Percentiles rank a stretch among this genome's conserved stretches.
Conservation (phyloP, 176 grass and related monocot genomes). For the Bothriochloa decipiens region DNA sequence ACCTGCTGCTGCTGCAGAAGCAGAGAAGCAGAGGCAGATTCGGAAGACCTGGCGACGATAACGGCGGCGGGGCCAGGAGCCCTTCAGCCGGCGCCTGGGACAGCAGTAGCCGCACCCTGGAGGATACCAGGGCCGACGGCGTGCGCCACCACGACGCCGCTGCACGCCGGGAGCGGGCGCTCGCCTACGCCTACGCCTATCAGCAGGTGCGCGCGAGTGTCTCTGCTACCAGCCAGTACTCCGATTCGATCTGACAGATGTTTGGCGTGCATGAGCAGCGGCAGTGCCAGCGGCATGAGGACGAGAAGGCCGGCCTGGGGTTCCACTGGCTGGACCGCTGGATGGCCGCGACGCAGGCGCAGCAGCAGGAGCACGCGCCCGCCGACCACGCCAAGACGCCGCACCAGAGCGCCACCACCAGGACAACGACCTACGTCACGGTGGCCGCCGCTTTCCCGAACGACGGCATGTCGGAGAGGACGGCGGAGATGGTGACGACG, state of each 20-base stretch:
- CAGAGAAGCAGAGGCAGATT: slow-evolving; percentile 11
- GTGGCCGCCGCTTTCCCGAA: background rate
- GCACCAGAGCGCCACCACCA: background rate
- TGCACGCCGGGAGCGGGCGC: slow-evolving; percentile 62
- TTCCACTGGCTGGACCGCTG: slow-evolving; percentile 73
- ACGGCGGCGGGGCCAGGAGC: slow-evolving; percentile 35
- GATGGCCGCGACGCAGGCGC: slow-evolving; percentile 48
- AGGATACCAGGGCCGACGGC: slow-evolving; percentile 37
- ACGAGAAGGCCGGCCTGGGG: slow-evolving; percentile 51
- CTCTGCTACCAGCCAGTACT: background rate
- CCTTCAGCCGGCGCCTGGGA: slow-evolving; percentile 44
- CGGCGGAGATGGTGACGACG: slow-evolving; percentile 52
- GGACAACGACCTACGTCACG: slow-evolving; percentile 17
- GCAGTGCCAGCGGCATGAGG: slow-evolving; percentile 48
- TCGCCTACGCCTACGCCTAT: slow-evolving; percentile 68
- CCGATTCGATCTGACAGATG: background rate
- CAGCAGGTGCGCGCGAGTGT: slow-evolving; percentile 33
- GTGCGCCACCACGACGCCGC: slow-evolving; percentile 57
- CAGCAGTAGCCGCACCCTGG: slow-evolving; percentile 54
- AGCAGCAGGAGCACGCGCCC: slow-evolving; percentile 33
- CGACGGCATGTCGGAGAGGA: slow-evolving; percentile 56
- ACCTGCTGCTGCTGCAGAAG: background rate
- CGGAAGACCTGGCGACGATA: background rate
- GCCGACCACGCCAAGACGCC: background rate
- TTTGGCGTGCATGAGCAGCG: background rate